phyloP scores from a whole-genome alignment of 129 eudicot genomes.

The Helichrysum umbraculigerum region DNA sequence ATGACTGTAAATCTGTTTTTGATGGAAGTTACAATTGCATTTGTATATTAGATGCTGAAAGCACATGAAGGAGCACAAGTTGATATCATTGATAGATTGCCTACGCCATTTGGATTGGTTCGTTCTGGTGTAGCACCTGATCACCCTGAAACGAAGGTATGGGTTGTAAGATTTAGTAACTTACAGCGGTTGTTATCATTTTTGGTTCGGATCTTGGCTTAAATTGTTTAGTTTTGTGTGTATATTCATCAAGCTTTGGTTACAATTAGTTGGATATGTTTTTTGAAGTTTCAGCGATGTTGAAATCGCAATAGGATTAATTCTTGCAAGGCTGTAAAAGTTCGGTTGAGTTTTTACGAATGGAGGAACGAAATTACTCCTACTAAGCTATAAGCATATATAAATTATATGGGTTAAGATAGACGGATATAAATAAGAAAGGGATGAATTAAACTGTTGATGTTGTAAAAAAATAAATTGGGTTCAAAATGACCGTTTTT shows the following conservation, averaged over 20 bases:
- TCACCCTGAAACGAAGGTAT: constrained; percentile 97
- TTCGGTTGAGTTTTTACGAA: background rate
- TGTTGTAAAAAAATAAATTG: constrained; percentile 7
- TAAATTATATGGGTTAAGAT: background rate
- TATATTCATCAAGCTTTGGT: constrained; percentile 1
- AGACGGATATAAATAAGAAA: constrained; percentile 4
- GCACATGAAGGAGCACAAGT: constrained; percentile 74
- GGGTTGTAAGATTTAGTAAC: background rate
- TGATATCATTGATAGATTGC: constrained; percentile 84
- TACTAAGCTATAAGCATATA: background rate
- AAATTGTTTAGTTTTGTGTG: constrained; percentile 5
- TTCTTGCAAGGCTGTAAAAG: background rate
- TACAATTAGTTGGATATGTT: background rate
- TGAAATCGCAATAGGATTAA: background rate
- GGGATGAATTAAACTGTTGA: constrained; percentile 6
- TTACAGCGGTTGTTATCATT: background rate
- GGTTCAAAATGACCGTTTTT: constrained; percentile 5
- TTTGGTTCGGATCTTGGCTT: background rate
- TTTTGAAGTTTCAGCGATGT: constrained; percentile 3
- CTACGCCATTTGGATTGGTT: constrained; percentile 85
- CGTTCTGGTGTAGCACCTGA: constrained; percentile 98
- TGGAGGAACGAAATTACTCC: background rate
- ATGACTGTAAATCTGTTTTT: constrained; percentile 6
- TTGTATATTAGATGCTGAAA: constrained; percentile 69
- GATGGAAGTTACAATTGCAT: constrained; percentile 8